A percentile compares a stretch with the other conserved stretches of the same genome.
Conservation (phyloP, 495 filamentous ascomycete species). For the Clavariopsis aquatica region DNA sequence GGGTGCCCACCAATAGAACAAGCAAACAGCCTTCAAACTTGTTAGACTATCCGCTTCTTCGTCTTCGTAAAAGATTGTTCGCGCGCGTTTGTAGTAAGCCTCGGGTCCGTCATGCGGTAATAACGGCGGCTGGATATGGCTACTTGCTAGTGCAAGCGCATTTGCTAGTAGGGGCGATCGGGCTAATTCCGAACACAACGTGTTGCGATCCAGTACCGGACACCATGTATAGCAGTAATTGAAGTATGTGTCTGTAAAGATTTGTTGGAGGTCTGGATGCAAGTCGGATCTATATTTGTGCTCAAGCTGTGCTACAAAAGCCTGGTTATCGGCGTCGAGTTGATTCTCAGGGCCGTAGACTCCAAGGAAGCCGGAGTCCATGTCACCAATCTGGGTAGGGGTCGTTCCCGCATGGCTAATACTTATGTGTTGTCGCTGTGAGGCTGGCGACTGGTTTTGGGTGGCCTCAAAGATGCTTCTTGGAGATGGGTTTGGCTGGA, state of each 20-base stretch:
- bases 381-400: background rate
- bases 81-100: conserved; percentile 2
- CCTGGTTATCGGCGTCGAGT: conserved; percentile 7
- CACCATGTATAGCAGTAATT: conserved; percentile 11
- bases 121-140: conserved; percentile 8
- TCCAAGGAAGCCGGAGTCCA: background rate
- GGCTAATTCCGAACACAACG: background rate
- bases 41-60: conserved; percentile 7
- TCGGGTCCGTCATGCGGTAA: conserved; percentile 7
- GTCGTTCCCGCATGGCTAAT: background rate
- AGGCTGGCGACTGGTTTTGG: conserved; percentile 1
- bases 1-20: conserved; percentile 13
- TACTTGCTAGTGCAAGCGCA: conserved; percentile 6
- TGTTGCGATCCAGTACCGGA: conserved; percentile 2
- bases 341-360: conserved; percentile 6
- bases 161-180: conserved; percentile 1
- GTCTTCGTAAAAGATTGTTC: conserved; percentile 11
- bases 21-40: background rate
- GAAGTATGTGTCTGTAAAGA: conserved; percentile 8
- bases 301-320: conserved; percentile 5
- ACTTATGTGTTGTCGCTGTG: background rate
- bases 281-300: conserved; percentile 1
- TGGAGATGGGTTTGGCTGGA: background rate
- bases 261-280: conserved; percentile 8
- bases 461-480: background rate